phyloP scores from a whole-genome alignment of 306 rosid species.

The Cucumis melo region DNA sequence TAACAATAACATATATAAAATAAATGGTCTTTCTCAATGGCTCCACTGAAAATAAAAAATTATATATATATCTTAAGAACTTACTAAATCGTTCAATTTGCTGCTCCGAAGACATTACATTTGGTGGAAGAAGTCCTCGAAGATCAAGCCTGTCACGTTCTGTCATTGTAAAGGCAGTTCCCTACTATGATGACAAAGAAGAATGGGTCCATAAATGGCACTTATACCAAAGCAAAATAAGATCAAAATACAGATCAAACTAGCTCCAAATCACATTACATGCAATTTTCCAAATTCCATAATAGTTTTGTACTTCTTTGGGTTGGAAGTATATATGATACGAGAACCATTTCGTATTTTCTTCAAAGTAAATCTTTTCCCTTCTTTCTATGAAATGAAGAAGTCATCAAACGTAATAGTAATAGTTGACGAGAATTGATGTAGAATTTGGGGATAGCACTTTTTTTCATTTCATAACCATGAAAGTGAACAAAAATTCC shows the following conservation, averaged over 20 bases:
- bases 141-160: conserved; percentile 98
- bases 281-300: neutral
- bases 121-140: conserved; percentile 95
- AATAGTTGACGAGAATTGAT: neutral
- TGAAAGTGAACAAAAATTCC: neutral
- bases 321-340: too few relatives aligned
- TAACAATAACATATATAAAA: neutral
- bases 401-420: neutral
- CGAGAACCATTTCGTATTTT: neutral
- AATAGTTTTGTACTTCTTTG: too few relatives aligned
- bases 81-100: conserved; percentile 92
- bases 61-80: conserved; percentile 4
- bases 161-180: conserved; percentile 89
- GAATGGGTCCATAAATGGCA: neutral
- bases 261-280: neutral
- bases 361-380: neutral
- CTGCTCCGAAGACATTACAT: conserved; percentile 79
- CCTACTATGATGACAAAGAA: conserved; percentile 33
- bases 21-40: neutral
- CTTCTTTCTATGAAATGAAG: neutral
- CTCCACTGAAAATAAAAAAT: neutral
- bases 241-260: neutral
- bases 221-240: neutral
- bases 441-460: neutral
- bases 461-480: neutral